Percentiles rank a stretch among this genome's conserved stretches.
Evolutionary conservation across 1,139 yeast species (phyloP).

Genomic region (Protomyces arabidopsidicola): DNA sequence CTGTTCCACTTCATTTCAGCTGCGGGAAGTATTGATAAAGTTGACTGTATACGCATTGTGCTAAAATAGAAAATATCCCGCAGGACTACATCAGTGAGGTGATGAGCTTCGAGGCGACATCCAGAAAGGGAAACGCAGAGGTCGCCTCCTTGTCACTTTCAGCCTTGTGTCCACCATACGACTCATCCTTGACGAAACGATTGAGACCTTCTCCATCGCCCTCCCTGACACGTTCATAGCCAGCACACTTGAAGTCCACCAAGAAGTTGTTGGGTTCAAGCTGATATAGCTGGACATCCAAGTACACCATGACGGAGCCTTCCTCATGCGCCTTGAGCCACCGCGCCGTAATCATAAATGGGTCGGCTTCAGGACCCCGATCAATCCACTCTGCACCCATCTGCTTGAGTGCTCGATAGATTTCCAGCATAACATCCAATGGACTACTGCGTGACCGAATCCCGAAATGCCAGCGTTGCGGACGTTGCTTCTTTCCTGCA

Average conservation of each 20-base stretch:
- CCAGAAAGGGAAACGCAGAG: conserved; percentile 30
- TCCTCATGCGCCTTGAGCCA: conserved; percentile 70
- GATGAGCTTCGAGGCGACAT: conserved; percentile 28
- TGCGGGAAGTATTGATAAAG: background rate
- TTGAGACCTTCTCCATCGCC: conserved; percentile 6
- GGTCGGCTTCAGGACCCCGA: conserved; percentile 51
- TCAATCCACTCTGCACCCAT: conserved; percentile 94
- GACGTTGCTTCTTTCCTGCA: conserved; percentile 25
- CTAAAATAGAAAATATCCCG: background rate
- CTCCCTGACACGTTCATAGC: conserved; percentile 43
- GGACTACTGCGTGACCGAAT: conserved; percentile 95
- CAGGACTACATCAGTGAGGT: conserved; percentile 10
- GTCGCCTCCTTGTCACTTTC: conserved; percentile 29
- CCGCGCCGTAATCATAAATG: conserved; percentile 95
- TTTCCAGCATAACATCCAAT: conserved; percentile 97
- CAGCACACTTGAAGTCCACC: conserved; percentile 96
- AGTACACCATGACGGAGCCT: conserved; percentile 59
- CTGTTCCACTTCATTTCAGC: background rate
- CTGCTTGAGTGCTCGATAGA: conserved; percentile 85
- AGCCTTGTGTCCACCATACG: conserved; percentile 20
- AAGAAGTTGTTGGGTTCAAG: conserved; percentile 91
- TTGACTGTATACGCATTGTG: background rate
- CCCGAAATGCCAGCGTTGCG: conserved; percentile 97
- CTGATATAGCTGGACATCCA: conserved; percentile 95
- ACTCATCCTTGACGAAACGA: conserved; percentile 11